These are phyloP conservation scores for Coemansia sp. DNA, from an alignment of 192 early-diverging fungal genomes.

Conservation along the genomic window DNA sequence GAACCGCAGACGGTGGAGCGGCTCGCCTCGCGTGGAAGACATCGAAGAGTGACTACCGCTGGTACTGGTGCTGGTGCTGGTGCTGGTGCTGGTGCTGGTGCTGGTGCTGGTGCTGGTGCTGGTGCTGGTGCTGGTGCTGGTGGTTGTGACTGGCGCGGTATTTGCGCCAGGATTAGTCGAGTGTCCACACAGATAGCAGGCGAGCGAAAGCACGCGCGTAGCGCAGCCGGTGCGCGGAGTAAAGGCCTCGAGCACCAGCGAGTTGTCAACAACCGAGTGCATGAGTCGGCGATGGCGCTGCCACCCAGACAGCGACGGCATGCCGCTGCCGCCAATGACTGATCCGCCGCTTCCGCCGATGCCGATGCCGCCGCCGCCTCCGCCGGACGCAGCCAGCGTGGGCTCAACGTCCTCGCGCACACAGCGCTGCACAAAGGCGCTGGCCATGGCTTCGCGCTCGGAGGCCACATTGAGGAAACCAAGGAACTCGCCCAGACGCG, in stretches of 20 bases:
- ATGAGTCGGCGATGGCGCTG: constrained; percentile 39
- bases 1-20: constrained; percentile 47
- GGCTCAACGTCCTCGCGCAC: constrained; percentile 51
- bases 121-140: not conserved
- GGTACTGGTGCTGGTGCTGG: constrained; percentile 7
- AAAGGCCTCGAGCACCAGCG: constrained; percentile 45
- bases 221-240: constrained; percentile 21
- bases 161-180: constrained; percentile 20
- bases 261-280: constrained; percentile 41
- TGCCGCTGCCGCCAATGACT: constrained; percentile 8
- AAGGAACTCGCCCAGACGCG: constrained; percentile 45
- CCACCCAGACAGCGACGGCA: constrained; percentile 45
- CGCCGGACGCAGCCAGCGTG: constrained; percentile 11
- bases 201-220: constrained; percentile 35
- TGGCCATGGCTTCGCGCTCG: constrained; percentile 34
- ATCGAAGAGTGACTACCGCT: not conserved
- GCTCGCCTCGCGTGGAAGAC: constrained; percentile 1
- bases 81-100: too few relatives aligned
- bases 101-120: too few relatives aligned
- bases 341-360: not conserved
- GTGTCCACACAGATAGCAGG: constrained; percentile 45
- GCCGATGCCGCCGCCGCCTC: not conserved
- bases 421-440: constrained; percentile 48
- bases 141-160: not conserved
- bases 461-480: constrained; percentile 38